Base-by-base conservation (phyloP, 495 filamentous ascomycete species). In the Chaetomium cochliodes region DNA sequence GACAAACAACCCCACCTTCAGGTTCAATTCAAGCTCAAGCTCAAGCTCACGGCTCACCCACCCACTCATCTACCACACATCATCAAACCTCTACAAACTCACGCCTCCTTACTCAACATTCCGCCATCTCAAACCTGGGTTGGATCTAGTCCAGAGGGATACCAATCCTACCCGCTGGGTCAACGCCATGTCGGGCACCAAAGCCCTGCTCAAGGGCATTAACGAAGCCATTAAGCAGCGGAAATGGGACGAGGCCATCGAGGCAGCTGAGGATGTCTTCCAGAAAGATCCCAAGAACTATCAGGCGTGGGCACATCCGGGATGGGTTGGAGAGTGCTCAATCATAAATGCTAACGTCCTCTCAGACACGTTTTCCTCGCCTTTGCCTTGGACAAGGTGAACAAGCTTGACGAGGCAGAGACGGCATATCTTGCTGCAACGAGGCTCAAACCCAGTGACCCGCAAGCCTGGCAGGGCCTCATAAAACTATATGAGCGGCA, bases 391-490 rank as follows among this genome's bases (percentile, higher is more conserved):
- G 92, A 94, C 73, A 91, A 91, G 71, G 85, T 89, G 67, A 84
- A 85, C 62, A 83, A 86, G 61, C 76, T 79, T 39, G 84, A 89
- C 1, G 87, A 91, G 37, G 86, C 92, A 3, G 92, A 92, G 66
- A 80, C 78, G 39, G 85, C 87, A 1, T 98, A 97, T 72, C 76
- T 83, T n/a, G 76, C 85, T 28, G 93, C 94, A 5, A 86, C 90
- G n/a, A 63, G 68, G 7, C 73, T 84, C 42, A 82, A 83, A 66
- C 75, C 75, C 6, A 68, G 56, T 6, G 85, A 86, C 58, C 77
- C 82, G 47, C 85, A 91, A 62, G 89, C 90, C 66, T 98, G 92
- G 93, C 89, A 94, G 77, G 94, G 94, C 7, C 78, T 98, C n/a
- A 83, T 94, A 70, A 88, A 85, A 66, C 70, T 97, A 13, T 97